Conservation (phyloP, 2,329 filamentous ascomycete genomes). For the Grosmannia serpens region DNA sequence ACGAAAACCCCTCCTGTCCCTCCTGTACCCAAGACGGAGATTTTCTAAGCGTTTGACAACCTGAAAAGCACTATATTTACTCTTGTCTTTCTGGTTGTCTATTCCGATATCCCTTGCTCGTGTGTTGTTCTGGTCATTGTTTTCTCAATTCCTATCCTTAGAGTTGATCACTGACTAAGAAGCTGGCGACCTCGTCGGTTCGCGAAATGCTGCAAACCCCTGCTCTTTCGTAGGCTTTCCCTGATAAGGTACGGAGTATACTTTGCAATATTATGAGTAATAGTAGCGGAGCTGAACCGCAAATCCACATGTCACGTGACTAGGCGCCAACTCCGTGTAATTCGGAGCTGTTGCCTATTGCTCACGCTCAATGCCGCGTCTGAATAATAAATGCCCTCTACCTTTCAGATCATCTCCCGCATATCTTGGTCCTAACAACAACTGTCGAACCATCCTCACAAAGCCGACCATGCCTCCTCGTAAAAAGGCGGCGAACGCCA, state of each 20-base stretch:
- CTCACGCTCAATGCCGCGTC: background rate
- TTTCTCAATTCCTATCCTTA: background rate
- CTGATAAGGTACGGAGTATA: background rate
- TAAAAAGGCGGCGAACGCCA: slow-evolving; percentile 1
- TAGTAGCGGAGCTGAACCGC: background rate
- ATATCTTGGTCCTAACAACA: background rate
- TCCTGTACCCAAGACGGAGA: slow-evolving; percentile 1
- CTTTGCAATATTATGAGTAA: background rate
- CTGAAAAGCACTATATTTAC: background rate
- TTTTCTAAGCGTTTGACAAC: background rate
- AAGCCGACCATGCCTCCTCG: slow-evolving; percentile 7
- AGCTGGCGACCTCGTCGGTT: too few relatives aligned
- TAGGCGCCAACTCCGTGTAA: background rate
- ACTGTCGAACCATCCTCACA: too few relatives aligned
- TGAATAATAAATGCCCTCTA: background rate
- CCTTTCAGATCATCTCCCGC: background rate
- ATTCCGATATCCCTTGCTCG: background rate
- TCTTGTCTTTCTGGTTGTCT: background rate
- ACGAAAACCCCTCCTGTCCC: background rate
- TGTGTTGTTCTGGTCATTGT: background rate
- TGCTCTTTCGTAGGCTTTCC: background rate
- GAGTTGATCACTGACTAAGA: too few relatives aligned
- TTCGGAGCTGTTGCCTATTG: background rate
- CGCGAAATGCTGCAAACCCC: too few relatives aligned
- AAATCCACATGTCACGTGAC: background rate